These are phyloP conservation scores for Petunia axillaris DNA, from an alignment of 257 asterid genomes.

Conservation along the genomic window DNA sequence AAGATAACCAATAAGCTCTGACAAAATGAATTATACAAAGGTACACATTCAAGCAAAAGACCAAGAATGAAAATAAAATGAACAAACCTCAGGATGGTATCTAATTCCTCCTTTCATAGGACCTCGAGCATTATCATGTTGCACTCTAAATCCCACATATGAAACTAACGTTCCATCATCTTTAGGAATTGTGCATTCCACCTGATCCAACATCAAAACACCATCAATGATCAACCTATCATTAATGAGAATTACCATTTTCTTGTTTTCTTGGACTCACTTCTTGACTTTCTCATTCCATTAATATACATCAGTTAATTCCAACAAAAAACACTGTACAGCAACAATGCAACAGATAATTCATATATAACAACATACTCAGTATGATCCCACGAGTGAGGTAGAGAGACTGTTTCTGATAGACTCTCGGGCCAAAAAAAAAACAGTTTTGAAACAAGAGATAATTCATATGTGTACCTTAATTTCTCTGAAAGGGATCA, in stretches of 20 bases:
- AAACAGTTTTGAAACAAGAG: no score
- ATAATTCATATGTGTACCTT: conserved; percentile 49
- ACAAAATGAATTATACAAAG: background rate
- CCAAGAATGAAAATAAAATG: background rate
- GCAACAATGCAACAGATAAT: no score
- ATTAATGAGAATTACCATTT: background rate
- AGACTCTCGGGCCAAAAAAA: no score
- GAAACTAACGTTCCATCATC: conserved; percentile 91
- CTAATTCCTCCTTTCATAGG: conserved; percentile 99
- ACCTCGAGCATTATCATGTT: conserved; percentile 94
- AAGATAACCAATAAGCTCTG: background rate
- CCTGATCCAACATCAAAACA: conserved; percentile 51
- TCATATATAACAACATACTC: no score
- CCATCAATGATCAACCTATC: background rate
- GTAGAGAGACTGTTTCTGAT: no score
- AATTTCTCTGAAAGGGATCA: conserved; percentile 92
- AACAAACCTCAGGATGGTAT: conserved; percentile 87
- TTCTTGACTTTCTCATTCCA: no score
- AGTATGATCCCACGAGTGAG: no score
- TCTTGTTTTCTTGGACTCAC: no score
- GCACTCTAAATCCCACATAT: conserved; percentile 85
- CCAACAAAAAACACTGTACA: no score
- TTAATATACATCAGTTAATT: no score
- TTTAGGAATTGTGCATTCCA: conserved; percentile 88
- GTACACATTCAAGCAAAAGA: background rate